Evolutionary conservation across 2,329 filamentous ascomycete species (phyloP).

Genomic region (Emergomyces orientalis): DNA sequence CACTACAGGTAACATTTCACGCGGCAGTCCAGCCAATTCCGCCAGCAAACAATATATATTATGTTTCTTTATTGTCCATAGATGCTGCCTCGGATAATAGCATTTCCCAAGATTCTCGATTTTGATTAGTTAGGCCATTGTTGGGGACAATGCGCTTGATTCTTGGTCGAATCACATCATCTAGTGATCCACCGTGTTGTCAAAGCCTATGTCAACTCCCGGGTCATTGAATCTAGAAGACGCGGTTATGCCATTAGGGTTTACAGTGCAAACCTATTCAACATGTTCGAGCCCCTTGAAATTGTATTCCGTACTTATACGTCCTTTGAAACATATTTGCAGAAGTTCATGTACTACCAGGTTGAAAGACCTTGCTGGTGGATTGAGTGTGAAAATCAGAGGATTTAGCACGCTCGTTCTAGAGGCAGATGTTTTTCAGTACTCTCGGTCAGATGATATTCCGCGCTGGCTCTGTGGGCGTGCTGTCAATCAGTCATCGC

Average conservation of each 20-base stretch:
- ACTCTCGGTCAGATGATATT: background rate
- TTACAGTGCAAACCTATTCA: background rate
- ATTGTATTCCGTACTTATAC: background rate
- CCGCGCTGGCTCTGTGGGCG: background rate
- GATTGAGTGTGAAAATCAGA: background rate
- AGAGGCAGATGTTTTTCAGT: background rate
- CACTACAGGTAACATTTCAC: background rate
- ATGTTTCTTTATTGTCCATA: background rate
- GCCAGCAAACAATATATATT: background rate
- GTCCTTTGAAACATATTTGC: background rate
- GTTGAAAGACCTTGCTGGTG: background rate
- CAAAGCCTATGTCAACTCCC: background rate
- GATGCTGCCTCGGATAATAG: background rate
- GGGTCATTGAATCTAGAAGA: background rate
- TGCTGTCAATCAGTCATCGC: background rate
- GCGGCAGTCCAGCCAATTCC: background rate
- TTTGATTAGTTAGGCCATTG: background rate
- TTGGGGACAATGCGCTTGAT: background rate
- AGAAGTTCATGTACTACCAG: background rate
- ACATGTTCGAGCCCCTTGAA: background rate
- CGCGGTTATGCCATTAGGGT: background rate
- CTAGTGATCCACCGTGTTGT: background rate
- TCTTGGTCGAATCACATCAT: background rate
- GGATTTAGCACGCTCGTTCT: background rate
- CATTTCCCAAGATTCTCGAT: background rate